A percentile compares a stretch with the other conserved stretches of the same genome.
These are phyloP conservation scores for Chaetomiaceae sp. DNA, from an alignment of 2,329 filamentous ascomycete species.

Conservation along the genomic window DNA sequence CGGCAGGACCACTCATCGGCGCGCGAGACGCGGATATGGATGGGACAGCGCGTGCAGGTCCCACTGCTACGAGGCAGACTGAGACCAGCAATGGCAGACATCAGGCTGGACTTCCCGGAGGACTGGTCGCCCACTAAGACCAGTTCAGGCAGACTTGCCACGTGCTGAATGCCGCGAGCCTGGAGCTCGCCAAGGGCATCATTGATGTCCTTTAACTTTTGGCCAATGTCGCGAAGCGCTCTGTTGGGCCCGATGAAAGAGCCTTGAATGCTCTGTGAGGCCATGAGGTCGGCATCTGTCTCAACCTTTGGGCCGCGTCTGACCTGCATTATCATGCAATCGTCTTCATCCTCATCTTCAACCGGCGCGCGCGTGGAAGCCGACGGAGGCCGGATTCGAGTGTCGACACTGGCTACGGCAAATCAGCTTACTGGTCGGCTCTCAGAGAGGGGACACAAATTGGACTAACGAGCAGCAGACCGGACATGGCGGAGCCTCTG, in stretches of 20 bases:
- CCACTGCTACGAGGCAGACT: conserved; percentile 66
- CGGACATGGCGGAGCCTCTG: conserved; percentile 14
- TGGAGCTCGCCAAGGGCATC: conserved; percentile 65
- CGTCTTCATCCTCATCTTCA: conserved; percentile 22
- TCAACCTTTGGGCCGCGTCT: conserved; percentile 16
- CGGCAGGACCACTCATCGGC: conserved; percentile 63
- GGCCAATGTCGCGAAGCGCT: conserved; percentile 53
- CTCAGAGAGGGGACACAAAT: not conserved
- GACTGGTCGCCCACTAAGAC: conserved; percentile 82
- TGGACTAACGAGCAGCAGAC: conserved; percentile 25
- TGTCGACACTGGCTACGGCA: conserved; percentile 30
- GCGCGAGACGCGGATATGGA: conserved; percentile 69
- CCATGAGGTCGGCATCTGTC: not conserved
- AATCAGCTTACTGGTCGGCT: not conserved
- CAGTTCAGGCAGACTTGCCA: conserved; percentile 69
- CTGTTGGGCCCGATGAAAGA: conserved; percentile 34
- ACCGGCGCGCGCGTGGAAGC: not conserved
- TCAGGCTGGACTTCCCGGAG: conserved; percentile 71
- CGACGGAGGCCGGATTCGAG: conserved; percentile 11
- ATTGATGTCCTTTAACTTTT: conserved; percentile 61
- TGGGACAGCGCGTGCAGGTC: conserved; percentile 74
- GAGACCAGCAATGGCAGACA: conserved; percentile 64
- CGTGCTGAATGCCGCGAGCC: conserved; percentile 66
- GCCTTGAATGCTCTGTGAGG: conserved; percentile 19
- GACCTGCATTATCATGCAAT: conserved; percentile 30